These are phyloP conservation scores for Phaeosphaeria sp. DNA, from an alignment of 2,329 filamentous ascomycete genomes.

Conservation along the genomic window DNA sequence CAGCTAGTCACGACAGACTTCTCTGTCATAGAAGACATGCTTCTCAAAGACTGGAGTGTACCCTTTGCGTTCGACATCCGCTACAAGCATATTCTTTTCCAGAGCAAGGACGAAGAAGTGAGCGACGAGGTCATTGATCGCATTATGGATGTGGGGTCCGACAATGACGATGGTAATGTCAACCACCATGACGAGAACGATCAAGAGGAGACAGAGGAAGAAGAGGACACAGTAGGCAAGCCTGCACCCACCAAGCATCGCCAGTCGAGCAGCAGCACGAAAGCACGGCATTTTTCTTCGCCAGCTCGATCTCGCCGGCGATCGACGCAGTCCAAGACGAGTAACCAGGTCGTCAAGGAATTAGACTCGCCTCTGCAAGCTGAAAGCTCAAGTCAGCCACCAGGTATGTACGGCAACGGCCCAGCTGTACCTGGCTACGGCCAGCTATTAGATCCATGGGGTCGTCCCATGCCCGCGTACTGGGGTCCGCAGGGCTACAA, in stretches of 20 bases:
- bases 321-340: constrained; percentile 8
- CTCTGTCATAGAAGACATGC: constrained; percentile 43
- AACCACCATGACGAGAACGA: constrained; percentile 10
- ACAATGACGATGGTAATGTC: constrained; percentile 7
- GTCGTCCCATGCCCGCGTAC: constrained; percentile 9
- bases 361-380: neutral
- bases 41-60: constrained; percentile 33
- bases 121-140: constrained; percentile 31
- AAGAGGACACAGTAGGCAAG: neutral
- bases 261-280: constrained; percentile 14
- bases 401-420: constrained; percentile 7
- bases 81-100: constrained; percentile 41
- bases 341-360: neutral
- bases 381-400: constrained; percentile 1
- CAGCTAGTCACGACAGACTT: constrained; percentile 43
- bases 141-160: constrained; percentile 19
- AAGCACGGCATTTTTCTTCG: constrained; percentile 6
- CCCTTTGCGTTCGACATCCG: constrained; percentile 30
- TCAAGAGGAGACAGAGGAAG: constrained; percentile 2
- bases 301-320: neutral
- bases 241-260: constrained; percentile 5
- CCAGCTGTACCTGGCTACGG: constrained; percentile 1
- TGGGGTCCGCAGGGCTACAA: constrained; percentile 9
- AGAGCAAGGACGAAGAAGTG: constrained; percentile 21
- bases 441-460: constrained; percentile 8